Evolutionary conservation across 2,329 filamentous ascomycete species (phyloP).

Genomic region (Lasiodiplodia hormozganensis): DNA sequence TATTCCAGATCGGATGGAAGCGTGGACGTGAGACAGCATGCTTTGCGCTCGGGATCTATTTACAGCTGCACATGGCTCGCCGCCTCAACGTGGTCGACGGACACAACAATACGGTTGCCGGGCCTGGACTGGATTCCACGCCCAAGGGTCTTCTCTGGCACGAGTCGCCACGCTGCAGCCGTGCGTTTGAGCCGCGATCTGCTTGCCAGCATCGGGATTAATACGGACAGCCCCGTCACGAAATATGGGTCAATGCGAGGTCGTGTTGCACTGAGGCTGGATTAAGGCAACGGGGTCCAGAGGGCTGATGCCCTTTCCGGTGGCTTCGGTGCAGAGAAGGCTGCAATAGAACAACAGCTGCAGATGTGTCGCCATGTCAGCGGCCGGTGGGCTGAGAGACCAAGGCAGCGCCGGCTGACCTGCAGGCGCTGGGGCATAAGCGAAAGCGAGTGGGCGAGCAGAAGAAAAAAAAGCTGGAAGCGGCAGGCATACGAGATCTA

Average conservation of each 20-base stretch:
- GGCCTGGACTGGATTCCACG: conserved; percentile 7
- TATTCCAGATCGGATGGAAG: background rate
- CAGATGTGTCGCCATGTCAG: conserved; percentile 15
- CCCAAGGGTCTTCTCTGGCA: conserved; percentile 2
- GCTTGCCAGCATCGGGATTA: conserved; percentile 13
- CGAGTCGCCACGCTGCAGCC: conserved; percentile 18
- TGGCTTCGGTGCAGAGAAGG: conserved; percentile 16
- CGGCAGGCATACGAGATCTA: background rate
- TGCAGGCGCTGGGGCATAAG: background rate
- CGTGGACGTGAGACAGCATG: conserved; percentile 1
- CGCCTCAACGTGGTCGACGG: conserved; percentile 9
- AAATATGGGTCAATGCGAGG: background rate
- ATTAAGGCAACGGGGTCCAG: background rate
- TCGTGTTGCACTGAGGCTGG: conserved; percentile 22
- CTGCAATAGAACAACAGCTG: conserved; percentile 25
- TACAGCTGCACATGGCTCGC: background rate
- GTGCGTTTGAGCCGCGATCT: conserved; percentile 22
- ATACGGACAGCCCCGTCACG: conserved; percentile 16
- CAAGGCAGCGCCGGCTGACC: background rate
- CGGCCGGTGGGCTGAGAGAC: conserved; percentile 6
- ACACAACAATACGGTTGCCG: conserved; percentile 11
- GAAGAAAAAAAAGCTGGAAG: conserved; percentile 8
- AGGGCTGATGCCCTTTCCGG: background rate
- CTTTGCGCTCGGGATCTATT: background rate
- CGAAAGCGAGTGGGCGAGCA: conserved; percentile 10